Percentiles rank a stretch among this genome's conserved stretches.
Conservation (phyloP, 192 early-diverging fungal species). For the Coemansia furcata region DNA sequence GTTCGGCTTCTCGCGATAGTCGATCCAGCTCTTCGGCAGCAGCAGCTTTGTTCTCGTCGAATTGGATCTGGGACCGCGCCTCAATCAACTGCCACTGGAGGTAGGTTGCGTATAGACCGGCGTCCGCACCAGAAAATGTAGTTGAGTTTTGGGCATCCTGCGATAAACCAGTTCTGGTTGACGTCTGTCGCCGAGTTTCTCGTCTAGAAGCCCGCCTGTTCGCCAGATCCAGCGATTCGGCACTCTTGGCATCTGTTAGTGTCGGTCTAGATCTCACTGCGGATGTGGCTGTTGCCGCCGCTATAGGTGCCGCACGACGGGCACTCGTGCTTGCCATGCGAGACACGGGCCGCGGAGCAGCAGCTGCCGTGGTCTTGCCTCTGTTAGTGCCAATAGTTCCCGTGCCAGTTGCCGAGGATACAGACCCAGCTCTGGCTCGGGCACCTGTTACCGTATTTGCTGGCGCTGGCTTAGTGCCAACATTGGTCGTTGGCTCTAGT, state of each 20-base stretch:
- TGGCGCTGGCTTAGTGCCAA: not conserved
- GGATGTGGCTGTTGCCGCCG: not conserved
- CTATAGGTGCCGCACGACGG: not conserved
- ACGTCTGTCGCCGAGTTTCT: slow-evolving; percentile 1
- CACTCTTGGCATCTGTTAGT: not conserved
- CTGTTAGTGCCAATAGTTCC: not conserved
- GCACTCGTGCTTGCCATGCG: not conserved
- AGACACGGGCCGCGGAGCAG: not conserved
- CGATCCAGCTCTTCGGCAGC: slow-evolving; percentile 17
- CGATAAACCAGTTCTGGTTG: not conserved
- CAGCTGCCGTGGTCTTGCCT: not conserved
- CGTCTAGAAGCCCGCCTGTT: not conserved
- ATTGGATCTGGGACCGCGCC: slow-evolving; percentile 33
- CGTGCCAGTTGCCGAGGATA: not conserved
- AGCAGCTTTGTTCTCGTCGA: slow-evolving; percentile 30
- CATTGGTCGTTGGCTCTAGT: not conserved
- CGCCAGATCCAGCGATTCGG: not conserved
- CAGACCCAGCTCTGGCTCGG: not conserved
- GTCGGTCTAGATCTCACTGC: not conserved
- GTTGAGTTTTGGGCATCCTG: not conserved
- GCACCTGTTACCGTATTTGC: not conserved
- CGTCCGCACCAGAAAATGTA: not conserved
- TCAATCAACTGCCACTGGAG: slow-evolving; percentile 42
- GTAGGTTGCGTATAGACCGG: slow-evolving; percentile 9
- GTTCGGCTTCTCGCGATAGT: slow-evolving; percentile 21